phyloP scores from a whole-genome alignment of 352 stramenopile genomes.

The Blastocystis sp. region DNA sequence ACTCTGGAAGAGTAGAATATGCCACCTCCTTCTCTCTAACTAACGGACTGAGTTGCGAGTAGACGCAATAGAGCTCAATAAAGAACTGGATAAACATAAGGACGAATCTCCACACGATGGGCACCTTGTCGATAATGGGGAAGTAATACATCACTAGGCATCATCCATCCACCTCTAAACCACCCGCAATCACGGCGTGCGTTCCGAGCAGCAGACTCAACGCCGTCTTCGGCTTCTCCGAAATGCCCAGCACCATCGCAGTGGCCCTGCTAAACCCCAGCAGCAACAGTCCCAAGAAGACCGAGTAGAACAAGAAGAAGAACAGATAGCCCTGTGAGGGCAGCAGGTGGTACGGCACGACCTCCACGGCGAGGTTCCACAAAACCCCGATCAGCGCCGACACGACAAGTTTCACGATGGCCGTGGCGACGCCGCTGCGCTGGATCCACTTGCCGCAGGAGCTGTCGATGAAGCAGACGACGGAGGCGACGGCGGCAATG shows the following conservation, averaged over 20 bases:
- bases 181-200: neutral
- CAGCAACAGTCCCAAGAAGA: neutral
- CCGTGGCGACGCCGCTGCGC: neutral
- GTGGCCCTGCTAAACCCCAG: constrained; percentile 21
- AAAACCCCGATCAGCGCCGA: neutral
- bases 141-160: constrained; percentile 23
- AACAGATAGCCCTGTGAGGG: constrained; percentile 20
- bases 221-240: neutral
- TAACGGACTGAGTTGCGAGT: constrained; percentile 58
- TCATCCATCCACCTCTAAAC: neutral
- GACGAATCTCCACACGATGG: neutral
- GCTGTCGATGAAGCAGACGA: neutral
- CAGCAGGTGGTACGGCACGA: neutral
- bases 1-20: constrained; percentile 57
- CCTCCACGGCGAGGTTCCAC: neutral
- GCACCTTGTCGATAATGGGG: constrained; percentile 6
- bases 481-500: neutral
- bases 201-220: constrained; percentile 14
- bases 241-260: neutral
- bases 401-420: neutral
- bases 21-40: constrained; percentile 6
- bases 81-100: constrained; percentile 62
- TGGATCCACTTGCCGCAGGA: neutral
- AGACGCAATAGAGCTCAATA: constrained; percentile 52
- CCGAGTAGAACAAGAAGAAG: constrained; percentile 5